Evolutionary conservation across 1,284 basidiomycete genomes (phyloP), one percentile per base, ranked within the genome.

Genomic region (Coriolopsis trogii): DNA sequence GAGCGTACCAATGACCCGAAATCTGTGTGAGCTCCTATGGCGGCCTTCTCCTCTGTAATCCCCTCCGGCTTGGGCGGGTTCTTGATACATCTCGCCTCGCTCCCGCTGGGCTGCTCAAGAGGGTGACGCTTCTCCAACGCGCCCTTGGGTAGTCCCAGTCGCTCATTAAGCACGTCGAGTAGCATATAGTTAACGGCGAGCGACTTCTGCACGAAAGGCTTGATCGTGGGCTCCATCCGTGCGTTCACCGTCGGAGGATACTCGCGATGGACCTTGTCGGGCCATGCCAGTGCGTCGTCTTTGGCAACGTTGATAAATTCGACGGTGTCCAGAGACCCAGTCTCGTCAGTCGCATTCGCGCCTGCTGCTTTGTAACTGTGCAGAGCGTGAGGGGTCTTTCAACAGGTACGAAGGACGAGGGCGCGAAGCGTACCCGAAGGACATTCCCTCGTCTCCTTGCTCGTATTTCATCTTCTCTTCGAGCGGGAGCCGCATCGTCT

Each of bases 71-170:
- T 56, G 45, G 62, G 66, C 18, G 63, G 67, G 37, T 59, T 66
- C 63, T 66, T 70, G 49, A 72, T 75, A 54, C 70, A 72, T 31
- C 74, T 53, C 26, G 73, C 59, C 60, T 76, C 73, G 56, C 71
- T 69, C 25, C 70, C 70, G n/a, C 73, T 74, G 6, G 56, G 65
- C 45, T 70, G 63, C 20, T 67, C 56, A 6, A 67, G 49, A 0
- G 50, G 40, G 53, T 76, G 74, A 29, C 36, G 51, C 59, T 53
- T 41, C 3, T 59, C 57, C 1, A 75, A 63, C 6, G 67, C 63
- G 15, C 67, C 61, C 24, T 57, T 47, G 2, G 63, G 59, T 7
- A 63, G 51, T 5, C 61, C 63, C 16, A 64, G 59, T 20, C 41
- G 30, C 16, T 46, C 56, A 12, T 49, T 70, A 26, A 74, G 63